Conservation (phyloP, 495 filamentous ascomycete species). For the Penicillium waksmanii region DNA sequence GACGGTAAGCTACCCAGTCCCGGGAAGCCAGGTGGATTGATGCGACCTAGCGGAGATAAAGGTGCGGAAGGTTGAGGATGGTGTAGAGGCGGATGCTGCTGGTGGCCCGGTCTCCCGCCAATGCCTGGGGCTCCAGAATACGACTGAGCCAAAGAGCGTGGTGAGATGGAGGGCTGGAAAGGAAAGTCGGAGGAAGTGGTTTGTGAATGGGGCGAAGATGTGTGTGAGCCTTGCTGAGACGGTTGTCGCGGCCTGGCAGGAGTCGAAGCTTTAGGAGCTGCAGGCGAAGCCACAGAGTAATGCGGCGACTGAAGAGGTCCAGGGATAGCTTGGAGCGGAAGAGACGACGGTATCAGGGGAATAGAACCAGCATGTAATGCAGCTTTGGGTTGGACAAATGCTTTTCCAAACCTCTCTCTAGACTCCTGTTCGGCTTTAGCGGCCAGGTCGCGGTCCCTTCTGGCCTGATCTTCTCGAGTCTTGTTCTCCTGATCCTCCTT, state of each 20-base stretch:
- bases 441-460: slow-evolving; percentile 51
- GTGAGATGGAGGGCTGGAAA: slow-evolving; percentile 43
- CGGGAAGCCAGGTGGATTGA: slow-evolving; percentile 53
- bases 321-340: slow-evolving; percentile 50
- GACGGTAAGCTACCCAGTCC: slow-evolving; percentile 53
- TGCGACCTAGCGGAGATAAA: slow-evolving; percentile 56
- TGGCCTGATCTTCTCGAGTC: slow-evolving; percentile 63
- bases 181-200: slow-evolving; percentile 42
- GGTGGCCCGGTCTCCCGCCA: slow-evolving; percentile 34
- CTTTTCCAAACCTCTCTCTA: slow-evolving; percentile 51
- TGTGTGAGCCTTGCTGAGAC: slow-evolving; percentile 80
- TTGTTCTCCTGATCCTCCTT: slow-evolving; percentile 71
- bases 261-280: slow-evolving; percentile 79
- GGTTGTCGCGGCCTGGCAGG: slow-evolving; percentile 73
- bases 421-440: slow-evolving; percentile 50
- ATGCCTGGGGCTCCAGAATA: slow-evolving; percentile 38
- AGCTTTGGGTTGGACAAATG: slow-evolving; percentile 51
- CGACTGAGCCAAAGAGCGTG: slow-evolving; percentile 42
- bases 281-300: slow-evolving; percentile 75
- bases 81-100: slow-evolving; percentile 45
- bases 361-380: slow-evolving; percentile 43
- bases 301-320: slow-evolving; percentile 71
- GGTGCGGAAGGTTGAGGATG: slow-evolving; percentile 57
- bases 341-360: slow-evolving; percentile 53
- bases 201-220: slow-evolving; percentile 62